A percentile compares a stretch with the other conserved stretches of the same genome.
Evolutionary conservation across 176 grass and related monocot genomes (phyloP).

Genomic region (Eleusine coracana): DNA sequence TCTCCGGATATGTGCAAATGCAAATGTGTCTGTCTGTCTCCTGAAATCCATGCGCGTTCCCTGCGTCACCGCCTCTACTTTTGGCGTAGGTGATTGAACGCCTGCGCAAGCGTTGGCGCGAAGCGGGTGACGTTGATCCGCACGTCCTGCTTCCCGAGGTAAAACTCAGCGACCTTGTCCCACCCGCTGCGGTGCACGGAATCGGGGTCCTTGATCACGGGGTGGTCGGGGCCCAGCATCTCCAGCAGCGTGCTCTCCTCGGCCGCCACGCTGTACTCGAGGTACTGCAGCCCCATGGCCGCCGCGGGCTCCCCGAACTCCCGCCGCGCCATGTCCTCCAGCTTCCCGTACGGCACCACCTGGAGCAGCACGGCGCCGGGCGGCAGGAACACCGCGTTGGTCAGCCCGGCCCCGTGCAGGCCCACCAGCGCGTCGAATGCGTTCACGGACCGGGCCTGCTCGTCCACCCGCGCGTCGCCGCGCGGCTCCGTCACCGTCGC

Average conservation of each 20-base stretch:
- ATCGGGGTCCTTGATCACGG: constrained; percentile 66
- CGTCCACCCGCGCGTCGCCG: constrained; percentile 41
- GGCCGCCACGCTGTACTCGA: constrained; percentile 65
- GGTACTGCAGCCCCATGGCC: constrained; percentile 64
- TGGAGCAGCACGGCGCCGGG: constrained; percentile 61
- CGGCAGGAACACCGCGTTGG: constrained; percentile 80
- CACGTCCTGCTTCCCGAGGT: constrained; percentile 66
- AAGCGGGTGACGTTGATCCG: constrained; percentile 53
- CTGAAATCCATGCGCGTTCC: neutral
- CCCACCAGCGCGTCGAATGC: constrained; percentile 76
- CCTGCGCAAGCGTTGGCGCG: constrained; percentile 52
- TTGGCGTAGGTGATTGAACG: constrained; percentile 45
- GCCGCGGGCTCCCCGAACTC: constrained; percentile 63
- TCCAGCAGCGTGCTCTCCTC: constrained; percentile 81
- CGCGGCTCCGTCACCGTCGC: constrained; percentile 46
- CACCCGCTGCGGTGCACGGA: constrained; percentile 66
- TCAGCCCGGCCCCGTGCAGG: constrained; percentile 77
- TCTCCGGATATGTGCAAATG: neutral
- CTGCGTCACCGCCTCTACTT: neutral
- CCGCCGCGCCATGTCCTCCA: constrained; percentile 60
- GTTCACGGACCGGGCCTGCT: constrained; percentile 60
- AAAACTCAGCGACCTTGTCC: constrained; percentile 74
- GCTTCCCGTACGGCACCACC: constrained; percentile 78
- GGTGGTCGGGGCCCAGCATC: constrained; percentile 64
- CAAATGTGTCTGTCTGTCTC: neutral